Base-by-base conservation (phyloP, 2,329 filamentous ascomycete species). In the Aurifilum marmelostoma region DNA sequence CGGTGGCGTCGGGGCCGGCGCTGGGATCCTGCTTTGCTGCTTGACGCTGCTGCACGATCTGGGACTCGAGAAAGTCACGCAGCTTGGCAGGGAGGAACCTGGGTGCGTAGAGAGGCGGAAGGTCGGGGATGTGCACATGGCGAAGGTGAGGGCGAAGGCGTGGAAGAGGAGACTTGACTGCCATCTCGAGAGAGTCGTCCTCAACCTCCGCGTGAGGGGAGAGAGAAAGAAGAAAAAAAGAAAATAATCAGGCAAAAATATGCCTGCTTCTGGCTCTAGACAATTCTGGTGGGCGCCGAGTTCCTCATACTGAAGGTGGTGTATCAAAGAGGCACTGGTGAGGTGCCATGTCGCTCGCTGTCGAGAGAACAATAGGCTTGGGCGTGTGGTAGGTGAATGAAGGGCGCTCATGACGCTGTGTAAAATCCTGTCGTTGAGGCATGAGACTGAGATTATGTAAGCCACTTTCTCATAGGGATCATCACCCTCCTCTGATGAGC, bases 41-140 rank as follows among this genome's bases (percentile, higher is more conserved):
- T 1, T 7, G 21, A 24, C 69, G 69, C 50, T 67, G 67, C 18
- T 24, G 41, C 24, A 24, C 29, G 16, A 71, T 69, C 24, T 69
- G 69, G 24, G 21, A 21, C 12, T 67, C 18, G 2, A 71, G 59
- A 32, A 50, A 43, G 18, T 69, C 67, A 21, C 69, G 69, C 1
- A 71, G 52, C 18, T 3, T 50, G 14, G 21, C 27, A 7, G 67
- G 41, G 24, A 69, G 37, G 21, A 29, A 34, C 3, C 67, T 54
- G 1, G 69, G 69, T 4, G 64, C 67, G 37, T 69, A 71, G 41
- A 37, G 18, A 5, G 69, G 69, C 16, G 69, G 67, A 8, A 67
- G 64, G 64, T 71, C 69, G 16, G 67, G 69, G 14, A 71, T 52
- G 54, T 71, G 69, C 67, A 71, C n/a, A 39, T 71, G 69, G 60